Evolutionary conservation across 2,329 filamentous ascomycete species (phyloP).

Genomic region (Pestalotiopsis sp.): DNA sequence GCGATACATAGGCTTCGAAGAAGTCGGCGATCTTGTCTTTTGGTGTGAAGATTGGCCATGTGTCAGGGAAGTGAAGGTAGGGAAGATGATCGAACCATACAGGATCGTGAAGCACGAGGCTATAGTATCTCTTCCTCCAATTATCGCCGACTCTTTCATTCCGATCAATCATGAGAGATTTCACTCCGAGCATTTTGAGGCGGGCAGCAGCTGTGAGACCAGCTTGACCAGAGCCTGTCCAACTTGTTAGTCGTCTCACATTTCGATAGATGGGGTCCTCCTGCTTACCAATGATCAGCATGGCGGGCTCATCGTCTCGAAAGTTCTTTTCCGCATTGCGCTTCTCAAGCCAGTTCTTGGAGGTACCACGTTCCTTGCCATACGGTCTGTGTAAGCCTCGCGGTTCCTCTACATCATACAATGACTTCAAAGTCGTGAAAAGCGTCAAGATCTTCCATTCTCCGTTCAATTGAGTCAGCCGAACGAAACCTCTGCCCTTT

Average conservation of each 20-base stretch:
- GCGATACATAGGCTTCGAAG: slow-evolving; percentile 65
- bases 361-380: slow-evolving; percentile 51
- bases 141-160: slow-evolving; percentile 64
- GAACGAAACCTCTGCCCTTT: slow-evolving; percentile 56
- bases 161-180: slow-evolving; percentile 60
- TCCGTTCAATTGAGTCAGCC: slow-evolving; percentile 45
- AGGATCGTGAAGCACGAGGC: slow-evolving; percentile 70
- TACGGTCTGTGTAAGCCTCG: slow-evolving; percentile 48
- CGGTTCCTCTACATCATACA: slow-evolving; percentile 57
- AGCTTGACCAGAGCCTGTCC: slow-evolving; percentile 48
- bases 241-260: neutral
- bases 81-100: slow-evolving; percentile 65
- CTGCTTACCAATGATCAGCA: slow-evolving; percentile 61
- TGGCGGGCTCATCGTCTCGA: slow-evolving; percentile 53
- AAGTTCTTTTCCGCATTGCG: slow-evolving; percentile 51
- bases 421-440: slow-evolving; percentile 59
- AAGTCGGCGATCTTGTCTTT: slow-evolving; percentile 74
- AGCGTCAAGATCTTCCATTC: slow-evolving; percentile 67
- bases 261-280: neutral
- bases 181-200: slow-evolving; percentile 60
- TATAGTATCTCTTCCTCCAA: slow-evolving; percentile 65
- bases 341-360: slow-evolving; percentile 62
- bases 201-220: slow-evolving; percentile 61
- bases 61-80: slow-evolving; percentile 64
- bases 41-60: slow-evolving; percentile 71